Base-by-base conservation (phyloP, 305 asterid species). In the Solanum hybrid region DNA sequence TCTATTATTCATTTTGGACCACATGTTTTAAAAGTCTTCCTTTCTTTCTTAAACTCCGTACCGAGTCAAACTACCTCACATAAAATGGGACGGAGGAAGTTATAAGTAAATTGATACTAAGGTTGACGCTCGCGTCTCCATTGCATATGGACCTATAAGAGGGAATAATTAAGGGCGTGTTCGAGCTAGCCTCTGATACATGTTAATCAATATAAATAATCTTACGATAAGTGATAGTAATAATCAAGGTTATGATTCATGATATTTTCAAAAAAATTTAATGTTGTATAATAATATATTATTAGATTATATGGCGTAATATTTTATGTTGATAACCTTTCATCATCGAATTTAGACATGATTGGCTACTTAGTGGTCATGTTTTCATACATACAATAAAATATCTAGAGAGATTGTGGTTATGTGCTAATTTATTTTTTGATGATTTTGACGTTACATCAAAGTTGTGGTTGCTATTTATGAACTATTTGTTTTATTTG, bases 391-490 rank as follows among this genome's bases (percentile, higher is more conserved):
- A 22, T 64, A 64, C 73, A 69, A 69, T n/a, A 71, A 71, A 71
- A 5, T 71, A 71, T 71, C 77, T 71, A 6, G 20, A 6, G 17
- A 71, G 29, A 16, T 71, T 72, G 77, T 71, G 77, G 78, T 71
- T 71, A 71, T 69, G 16, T 76, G 42, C 16, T 77, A 10, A 34
- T 77, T 77, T 77, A 10, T n/a, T 34, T 10, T 35, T 36, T 78
- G 51, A 35, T 78, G 84, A 78, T 78, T 79, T 79, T 37, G 86
- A 79, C 86, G 6, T 79, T 12, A 79, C 29, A 79, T 79, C 64
- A 79, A 79, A 11, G 10, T 77, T 34, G 31, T 78, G 85, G 85
- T 79, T n/a, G 32, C 60, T 36, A 36, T 10, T 34, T 78, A 22
- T 22, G 14, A 22, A 11, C 66, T 56, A 6, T 56, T 56, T 0